Evolutionary conservation across 202 grass and related monocot genomes (phyloP).

Genomic region (Dendrocalamus latiflorus): DNA sequence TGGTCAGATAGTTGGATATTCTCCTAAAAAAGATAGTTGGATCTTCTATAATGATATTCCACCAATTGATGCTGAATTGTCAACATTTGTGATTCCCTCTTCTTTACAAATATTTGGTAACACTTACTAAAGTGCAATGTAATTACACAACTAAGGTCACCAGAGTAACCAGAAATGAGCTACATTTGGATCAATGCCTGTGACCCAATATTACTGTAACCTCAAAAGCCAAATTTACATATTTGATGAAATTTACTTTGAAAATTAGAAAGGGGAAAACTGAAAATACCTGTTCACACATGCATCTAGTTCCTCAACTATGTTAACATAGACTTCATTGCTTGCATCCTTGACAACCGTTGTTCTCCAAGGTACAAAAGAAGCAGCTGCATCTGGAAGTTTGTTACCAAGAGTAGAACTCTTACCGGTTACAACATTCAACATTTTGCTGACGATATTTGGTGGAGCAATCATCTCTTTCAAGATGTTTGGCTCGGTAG

Average conservation of each 20-base stretch:
- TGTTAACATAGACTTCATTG: conserved; percentile 91
- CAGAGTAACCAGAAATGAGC: not conserved
- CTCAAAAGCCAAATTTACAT: not conserved
- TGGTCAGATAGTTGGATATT: not conserved
- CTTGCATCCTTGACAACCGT: conserved; percentile 60
- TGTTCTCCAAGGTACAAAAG: conserved; percentile 83
- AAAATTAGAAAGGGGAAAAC: not conserved
- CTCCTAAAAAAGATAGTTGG: not conserved
- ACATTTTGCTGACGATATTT: conserved; percentile 80
- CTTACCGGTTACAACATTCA: conserved; percentile 79
- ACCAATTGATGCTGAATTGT: too few species aligned
- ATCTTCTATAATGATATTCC: conserved; percentile 2
- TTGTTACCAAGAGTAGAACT: conserved; percentile 51
- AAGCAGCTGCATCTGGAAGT: conserved; percentile 77
- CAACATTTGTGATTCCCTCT: too few species aligned
- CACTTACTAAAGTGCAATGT: not conserved
- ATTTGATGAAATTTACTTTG: not conserved
- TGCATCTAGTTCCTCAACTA: conserved; percentile 91
- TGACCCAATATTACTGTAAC: too few species aligned
- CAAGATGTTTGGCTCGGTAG: conserved; percentile 83
- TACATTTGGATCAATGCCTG: not conserved
- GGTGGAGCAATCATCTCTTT: conserved; percentile 75
- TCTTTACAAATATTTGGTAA: not conserved
- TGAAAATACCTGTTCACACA: conserved; percentile 48
- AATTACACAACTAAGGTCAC: not conserved